Evolutionary conservation across 805 yeast species (phyloP).

Genomic region (Millerozyma miso): DNA sequence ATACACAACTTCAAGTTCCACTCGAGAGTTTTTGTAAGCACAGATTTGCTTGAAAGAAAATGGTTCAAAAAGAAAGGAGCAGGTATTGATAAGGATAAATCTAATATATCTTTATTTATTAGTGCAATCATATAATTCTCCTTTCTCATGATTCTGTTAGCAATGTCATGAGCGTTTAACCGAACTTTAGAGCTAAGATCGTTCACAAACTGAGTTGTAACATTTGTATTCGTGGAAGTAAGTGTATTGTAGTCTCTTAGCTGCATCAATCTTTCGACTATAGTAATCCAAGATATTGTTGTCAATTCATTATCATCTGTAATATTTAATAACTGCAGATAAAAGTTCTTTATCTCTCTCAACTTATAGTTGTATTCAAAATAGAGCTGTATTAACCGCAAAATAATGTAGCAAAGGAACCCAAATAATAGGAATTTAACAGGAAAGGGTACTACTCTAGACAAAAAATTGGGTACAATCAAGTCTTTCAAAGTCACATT

Average conservation of each 20-base stretch:
- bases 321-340: constrained; percentile 63
- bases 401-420: constrained; percentile 48
- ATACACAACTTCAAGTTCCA: constrained; percentile 92
- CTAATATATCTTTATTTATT: constrained; percentile 71
- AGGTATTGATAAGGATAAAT: constrained; percentile 45
- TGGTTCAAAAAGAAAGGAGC: constrained; percentile 7
- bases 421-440: constrained; percentile 63
- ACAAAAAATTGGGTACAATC: constrained; percentile 40
- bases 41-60: constrained; percentile 23
- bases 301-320: constrained; percentile 74
- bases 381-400: constrained; percentile 52
- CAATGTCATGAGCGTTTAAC: constrained; percentile 89
- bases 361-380: constrained; percentile 60
- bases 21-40: constrained; percentile 81
- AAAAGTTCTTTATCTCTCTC: constrained; percentile 73
- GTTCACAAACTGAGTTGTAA: constrained; percentile 25
- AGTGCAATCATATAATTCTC: constrained; percentile 92
- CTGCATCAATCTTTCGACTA: constrained; percentile 69
- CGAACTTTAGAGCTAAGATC: constrained; percentile 69
- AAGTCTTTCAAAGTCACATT: constrained; percentile 30
- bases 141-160: constrained; percentile 91
- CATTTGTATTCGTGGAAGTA: constrained; percentile 36
- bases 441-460: constrained; percentile 34
- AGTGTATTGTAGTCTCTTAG: constrained; percentile 78
- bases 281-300: constrained; percentile 89